Conservation (phyloP, 2,329 filamentous ascomycete species). For the Colletotrichum caudatum region DNA sequence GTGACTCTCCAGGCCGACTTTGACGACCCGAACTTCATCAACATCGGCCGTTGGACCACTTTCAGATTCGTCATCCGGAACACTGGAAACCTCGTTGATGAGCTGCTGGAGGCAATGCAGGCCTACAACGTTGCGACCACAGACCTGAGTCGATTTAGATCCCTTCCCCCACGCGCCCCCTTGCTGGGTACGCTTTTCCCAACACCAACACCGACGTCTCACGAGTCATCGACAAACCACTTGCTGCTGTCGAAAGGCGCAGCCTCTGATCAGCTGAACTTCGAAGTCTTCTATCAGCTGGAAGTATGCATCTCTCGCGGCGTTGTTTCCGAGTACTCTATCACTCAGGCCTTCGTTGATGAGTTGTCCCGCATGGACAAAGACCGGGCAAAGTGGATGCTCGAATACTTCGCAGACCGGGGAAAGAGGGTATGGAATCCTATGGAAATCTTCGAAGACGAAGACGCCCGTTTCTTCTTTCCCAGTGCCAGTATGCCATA, state of each 20-base stretch:
- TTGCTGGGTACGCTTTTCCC: slow-evolving; percentile 13
- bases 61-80: slow-evolving; percentile 60
- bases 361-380: slow-evolving; percentile 62
- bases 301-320: slow-evolving; percentile 92
- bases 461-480: slow-evolving; percentile 61
- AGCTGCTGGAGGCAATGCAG: slow-evolving; percentile 66
- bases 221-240: not conserved
- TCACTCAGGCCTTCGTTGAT: slow-evolving; percentile 75
- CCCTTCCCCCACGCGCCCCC: slow-evolving; percentile 45
- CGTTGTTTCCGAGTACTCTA: slow-evolving; percentile 79
- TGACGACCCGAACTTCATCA: slow-evolving; percentile 54
- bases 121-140: slow-evolving; percentile 78
- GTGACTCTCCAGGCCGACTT: slow-evolving; percentile 55
- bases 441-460: slow-evolving; percentile 75
- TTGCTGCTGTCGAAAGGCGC: not conserved
- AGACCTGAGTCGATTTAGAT: slow-evolving; percentile 55
- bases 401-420: slow-evolving; percentile 80
- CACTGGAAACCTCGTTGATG: slow-evolving; percentile 50
- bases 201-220: not conserved
- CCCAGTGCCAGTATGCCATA: slow-evolving; percentile 68
- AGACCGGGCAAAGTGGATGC: slow-evolving; percentile 70
- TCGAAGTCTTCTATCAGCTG: slow-evolving; percentile 86
- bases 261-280: slow-evolving; percentile 61
- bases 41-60: slow-evolving; percentile 69
- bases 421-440: slow-evolving; percentile 75